A percentile compares a stretch with the other conserved stretches of the same genome.
Evolutionary conservation across 192 early-diverging fungal species (phyloP).

Genomic region (Gorgonomyces haynaldii): DNA sequence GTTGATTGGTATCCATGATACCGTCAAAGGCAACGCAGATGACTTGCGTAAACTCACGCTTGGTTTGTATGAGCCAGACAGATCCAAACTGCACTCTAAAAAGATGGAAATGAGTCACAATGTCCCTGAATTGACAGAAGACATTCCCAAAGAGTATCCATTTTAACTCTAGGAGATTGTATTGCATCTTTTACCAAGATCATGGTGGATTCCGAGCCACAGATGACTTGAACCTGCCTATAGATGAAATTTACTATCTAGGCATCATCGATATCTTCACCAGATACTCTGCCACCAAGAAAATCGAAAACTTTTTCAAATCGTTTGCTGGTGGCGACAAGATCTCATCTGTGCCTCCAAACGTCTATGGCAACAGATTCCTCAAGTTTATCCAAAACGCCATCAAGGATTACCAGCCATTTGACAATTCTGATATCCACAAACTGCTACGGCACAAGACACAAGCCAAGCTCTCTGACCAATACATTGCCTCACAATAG

Average conservation of each 20-base stretch:
- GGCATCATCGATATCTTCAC: slow-evolving; percentile 98
- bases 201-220: slow-evolving; percentile 80
- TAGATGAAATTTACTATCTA: slow-evolving; percentile 76
- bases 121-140: slow-evolving; percentile 39
- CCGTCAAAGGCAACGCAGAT: slow-evolving; percentile 69
- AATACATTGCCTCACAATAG: no score
- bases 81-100: slow-evolving; percentile 39
- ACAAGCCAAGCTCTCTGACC: no score
- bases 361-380: slow-evolving; percentile 80
- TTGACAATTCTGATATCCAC: no score
- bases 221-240: slow-evolving; percentile 53
- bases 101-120: slow-evolving; percentile 38
- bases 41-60: slow-evolving; percentile 87
- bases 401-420: slow-evolving; percentile 20
- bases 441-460: no score
- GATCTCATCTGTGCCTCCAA: slow-evolving; percentile 77
- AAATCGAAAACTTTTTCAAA: slow-evolving; percentile 84
- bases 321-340: slow-evolving; percentile 56
- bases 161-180: slow-evolving; percentile 37
- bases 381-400: slow-evolving; percentile 66
- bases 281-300: slow-evolving; percentile 78
- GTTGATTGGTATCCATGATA: slow-evolving; percentile 83
- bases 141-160: slow-evolving; percentile 42
- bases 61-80: slow-evolving; percentile 61
- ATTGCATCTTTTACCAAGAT: slow-evolving; percentile 83